These are phyloP conservation scores for Plasmodium blacklocki DNA, from an alignment of 169 alveolate genomes.

Conservation along the genomic window DNA sequence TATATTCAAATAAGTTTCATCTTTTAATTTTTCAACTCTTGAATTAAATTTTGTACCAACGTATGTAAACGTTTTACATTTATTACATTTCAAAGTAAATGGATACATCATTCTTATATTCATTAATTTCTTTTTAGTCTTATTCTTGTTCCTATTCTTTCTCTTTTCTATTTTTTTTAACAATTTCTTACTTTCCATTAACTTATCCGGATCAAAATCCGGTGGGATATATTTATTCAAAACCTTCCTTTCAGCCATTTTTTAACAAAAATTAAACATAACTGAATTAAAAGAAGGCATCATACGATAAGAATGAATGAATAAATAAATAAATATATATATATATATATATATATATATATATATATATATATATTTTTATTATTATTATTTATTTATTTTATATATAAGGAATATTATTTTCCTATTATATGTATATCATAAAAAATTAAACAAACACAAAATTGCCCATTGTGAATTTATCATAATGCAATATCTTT, in stretches of 20 bases:
- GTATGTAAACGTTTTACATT: constrained; percentile 96
- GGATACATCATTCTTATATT: constrained; percentile 99
- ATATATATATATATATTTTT: background rate
- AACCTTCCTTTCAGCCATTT: constrained; percentile 99
- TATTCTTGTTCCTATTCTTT: constrained; percentile 80
- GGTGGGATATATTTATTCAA: constrained; percentile 98
- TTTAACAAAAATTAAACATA: background rate
- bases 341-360: background rate
- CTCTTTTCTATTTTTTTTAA: constrained; percentile 87
- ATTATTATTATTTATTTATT: no score
- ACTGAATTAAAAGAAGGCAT: background rate
- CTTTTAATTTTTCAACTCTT: constrained; percentile 93
- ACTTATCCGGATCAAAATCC: constrained; percentile 98
- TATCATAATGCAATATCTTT: no score
- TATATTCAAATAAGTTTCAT: constrained; percentile 97
- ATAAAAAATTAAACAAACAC: no score
- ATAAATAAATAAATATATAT: background rate
- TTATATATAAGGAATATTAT: no score
- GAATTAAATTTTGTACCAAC: constrained; percentile 99
- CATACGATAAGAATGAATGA: background rate
- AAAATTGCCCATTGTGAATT: no score
- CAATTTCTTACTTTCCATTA: constrained; percentile 89
- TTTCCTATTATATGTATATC: no score
- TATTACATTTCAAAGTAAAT: constrained; percentile 96
- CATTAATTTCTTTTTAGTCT: constrained; percentile 87